These are phyloP conservation scores for Poterioochromonas sp. DNA, from an alignment of 352 stramenopile genomes.

Conservation along the genomic window DNA sequence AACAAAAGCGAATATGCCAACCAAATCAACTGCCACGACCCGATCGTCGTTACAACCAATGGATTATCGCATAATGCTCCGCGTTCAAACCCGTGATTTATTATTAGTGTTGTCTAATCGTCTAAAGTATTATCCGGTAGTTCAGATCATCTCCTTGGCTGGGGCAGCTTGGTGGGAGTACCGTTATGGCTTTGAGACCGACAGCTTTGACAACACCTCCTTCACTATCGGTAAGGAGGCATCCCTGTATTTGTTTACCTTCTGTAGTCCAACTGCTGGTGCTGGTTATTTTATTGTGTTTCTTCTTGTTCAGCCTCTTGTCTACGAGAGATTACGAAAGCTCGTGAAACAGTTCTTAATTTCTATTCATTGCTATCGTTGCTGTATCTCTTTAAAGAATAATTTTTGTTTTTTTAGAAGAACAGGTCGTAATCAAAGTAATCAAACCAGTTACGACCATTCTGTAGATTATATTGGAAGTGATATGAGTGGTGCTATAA, in stretches of 20 bases:
- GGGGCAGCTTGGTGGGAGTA: neutral
- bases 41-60: neutral
- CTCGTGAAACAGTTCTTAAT: neutral
- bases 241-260: neutral
- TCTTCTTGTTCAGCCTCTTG: neutral
- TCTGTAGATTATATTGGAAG: too few species aligned
- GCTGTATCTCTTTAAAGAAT: too few species aligned
- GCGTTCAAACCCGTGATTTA: neutral
- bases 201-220: neutral
- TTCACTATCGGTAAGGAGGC: neutral
- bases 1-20: too few species aligned
- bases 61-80: too few species aligned
- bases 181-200: neutral
- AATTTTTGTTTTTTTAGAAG: too few species aligned
- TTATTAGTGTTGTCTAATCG: neutral
- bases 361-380: too few species aligned
- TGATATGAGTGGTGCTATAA: too few species aligned
- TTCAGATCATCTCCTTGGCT: neutral
- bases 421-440: too few species aligned
- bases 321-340: neutral
- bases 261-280: neutral
- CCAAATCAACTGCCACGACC: neutral
- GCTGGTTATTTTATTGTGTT: slow-evolving; percentile 3
- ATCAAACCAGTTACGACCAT: too few species aligned
- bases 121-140: neutral